Conservation (phyloP, 2,329 filamentous ascomycete species). For the Scleromitrula shiraiana region DNA sequence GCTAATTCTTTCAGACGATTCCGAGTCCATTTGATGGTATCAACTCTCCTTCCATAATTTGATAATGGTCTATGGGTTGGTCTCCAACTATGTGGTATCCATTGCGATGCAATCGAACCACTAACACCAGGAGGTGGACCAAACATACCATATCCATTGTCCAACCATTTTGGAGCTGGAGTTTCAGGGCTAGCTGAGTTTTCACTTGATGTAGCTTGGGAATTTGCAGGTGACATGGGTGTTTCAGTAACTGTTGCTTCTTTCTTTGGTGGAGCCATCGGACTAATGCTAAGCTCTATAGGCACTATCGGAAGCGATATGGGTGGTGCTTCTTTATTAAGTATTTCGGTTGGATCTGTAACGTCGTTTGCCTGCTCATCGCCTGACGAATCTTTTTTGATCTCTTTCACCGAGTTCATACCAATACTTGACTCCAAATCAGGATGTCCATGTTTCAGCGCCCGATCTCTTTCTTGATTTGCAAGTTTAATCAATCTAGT, state of each 20-base stretch:
- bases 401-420: slow-evolving; percentile 5
- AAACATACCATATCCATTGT: slow-evolving; percentile 14
- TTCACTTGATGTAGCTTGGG: not conserved
- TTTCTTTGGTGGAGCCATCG: not conserved
- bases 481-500: slow-evolving; percentile 52
- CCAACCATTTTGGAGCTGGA: slow-evolving; percentile 2
- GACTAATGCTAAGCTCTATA: not conserved
- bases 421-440: slow-evolving; percentile 21
- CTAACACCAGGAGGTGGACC: slow-evolving; percentile 27
- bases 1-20: slow-evolving; percentile 27
- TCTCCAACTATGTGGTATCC: slow-evolving; percentile 27
- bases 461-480: slow-evolving; percentile 47
- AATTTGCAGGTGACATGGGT: not conserved
- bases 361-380: not conserved
- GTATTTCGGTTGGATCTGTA: not conserved
- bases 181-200: not conserved
- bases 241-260: slow-evolving; percentile 6
- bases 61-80: slow-evolving; percentile 31
- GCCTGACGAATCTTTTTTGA: not conserved
- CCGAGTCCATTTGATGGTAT: slow-evolving; percentile 33
- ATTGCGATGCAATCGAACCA: slow-evolving; percentile 31
- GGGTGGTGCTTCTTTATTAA: not conserved
- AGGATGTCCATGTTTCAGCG: slow-evolving; percentile 41
- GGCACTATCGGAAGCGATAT: not conserved
- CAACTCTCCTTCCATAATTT: slow-evolving; percentile 31